Base-by-base conservation (phyloP, 2,329 filamentous ascomycete genomes). In the Sarocladium oryzae region DNA sequence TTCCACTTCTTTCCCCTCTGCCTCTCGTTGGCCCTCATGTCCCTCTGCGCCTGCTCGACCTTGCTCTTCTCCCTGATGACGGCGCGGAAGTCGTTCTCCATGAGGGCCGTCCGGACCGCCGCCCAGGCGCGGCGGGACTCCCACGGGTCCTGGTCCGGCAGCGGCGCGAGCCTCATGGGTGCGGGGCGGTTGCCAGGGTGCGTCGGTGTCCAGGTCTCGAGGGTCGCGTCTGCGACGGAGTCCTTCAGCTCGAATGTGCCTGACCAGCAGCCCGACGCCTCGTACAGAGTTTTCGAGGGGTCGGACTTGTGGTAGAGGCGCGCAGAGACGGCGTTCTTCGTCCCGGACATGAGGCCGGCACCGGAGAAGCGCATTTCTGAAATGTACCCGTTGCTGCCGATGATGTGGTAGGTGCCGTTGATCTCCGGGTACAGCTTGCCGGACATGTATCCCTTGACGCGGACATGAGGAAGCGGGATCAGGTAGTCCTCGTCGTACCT, bases 81-180 rank as follows among this genome's bases (percentile, higher is more conserved):
- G 5, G 75, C 72, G 52, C 89, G 82, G 77, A 92, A 86, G 61
- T 96, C 85, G 21, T 86, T 86, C 53, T 74, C 75, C n/a, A 74
- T 68, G 52, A 96, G 86, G 21, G 83, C 87, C 2, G 77, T 74
- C 0, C 88, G 84, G 2, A 96, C 89, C 55, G 85, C 85, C 28
- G 74, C 73, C 90, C 90, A 96, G 1, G 90, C 90, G 35, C 82
- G 78, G 10, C 89, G 78, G 8, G 86, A 87, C 70, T 96, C 90
- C 61, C 89, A 84, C 2, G 86, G 78, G 56, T 92, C 87, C 68
- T 95, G 89, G 53, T 85, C 66, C 35, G 86, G 82, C 7, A 87
- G 60, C 0, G 57, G 50, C 23, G 18, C 20, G 38, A 53, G 43
- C 8, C 16, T 35, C 23, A 48, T 36, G 5, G 50, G 38, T 8